Base-by-base conservation (phyloP, 148 eudicot species). In the Chenopodium berlandieri region DNA sequence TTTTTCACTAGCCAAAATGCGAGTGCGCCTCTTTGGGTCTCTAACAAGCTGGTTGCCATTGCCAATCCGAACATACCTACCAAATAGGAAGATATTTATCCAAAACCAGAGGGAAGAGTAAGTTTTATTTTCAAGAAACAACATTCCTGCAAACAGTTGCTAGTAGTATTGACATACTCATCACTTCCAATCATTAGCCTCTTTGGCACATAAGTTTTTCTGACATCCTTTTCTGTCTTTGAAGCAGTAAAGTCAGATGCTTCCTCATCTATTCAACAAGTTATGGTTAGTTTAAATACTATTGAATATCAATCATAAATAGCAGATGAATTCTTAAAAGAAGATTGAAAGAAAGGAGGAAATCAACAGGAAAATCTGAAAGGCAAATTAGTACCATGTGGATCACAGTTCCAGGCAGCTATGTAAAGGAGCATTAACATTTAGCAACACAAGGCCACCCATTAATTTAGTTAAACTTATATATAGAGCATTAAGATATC, bases 1-100 rank as follows among this genome's bases (percentile, higher is more conserved):
- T 82, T 91, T 96, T 89, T 96, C 99, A 83, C 90, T 96, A 65
- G 99, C 99, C 86, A 96, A 84, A n/a, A 90, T 85, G 63, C 99
- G 95, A 54, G 89, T 90, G 76, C 99, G 94, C 83, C 87, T 90
- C 89, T 92, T 96, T 62, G 99, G 98, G 85, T 96, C 94, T 88
- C 98, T 88, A 69, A 96, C 89, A 82, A 96, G 89, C 86, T 96
- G 89, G 80, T 96, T 91, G 72, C 99, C 99, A 82, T 92, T 96
- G 73, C 99, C 98, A 85, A 94, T 88, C 80, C 97, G 91, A 50
- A 94, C 94, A 90, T 96, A 96, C 86, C 99, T 96, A 88, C 74
- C 84, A 86, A 48, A 80, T 72, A 79, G 13, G 67, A 81, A 76
- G 64, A 80, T 47, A 63, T 70, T 68, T 44, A 77, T 70, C 81